Base-by-base conservation (phyloP, 116 monocot genomes). In the Phalaenopsis hybrid region DNA sequence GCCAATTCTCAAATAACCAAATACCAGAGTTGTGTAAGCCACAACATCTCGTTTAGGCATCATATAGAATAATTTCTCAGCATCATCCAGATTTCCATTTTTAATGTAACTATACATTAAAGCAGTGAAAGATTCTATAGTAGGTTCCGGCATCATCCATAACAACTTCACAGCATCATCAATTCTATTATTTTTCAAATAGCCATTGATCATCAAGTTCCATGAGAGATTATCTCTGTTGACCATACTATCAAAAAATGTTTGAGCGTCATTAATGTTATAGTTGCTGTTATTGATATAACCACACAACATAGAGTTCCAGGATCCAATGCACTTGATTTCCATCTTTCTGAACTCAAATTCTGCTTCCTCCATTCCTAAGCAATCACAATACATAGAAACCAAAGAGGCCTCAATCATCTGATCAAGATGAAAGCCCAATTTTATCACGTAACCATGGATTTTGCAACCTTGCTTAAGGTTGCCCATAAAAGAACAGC, bases 21-120 rank as follows among this genome's bases (percentile, higher is more conserved):
- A 86, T 63, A 94, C 52, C 82, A 94, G 7, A 65, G 91, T 82
- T 65, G 91, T 94, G 67, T 85, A 87, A 20, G 89, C 82, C 33
- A 86, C 80, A 9, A 76, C 87, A 86, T 94, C 94, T 58, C 44
- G 34, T 37, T 86, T 75, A 77, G 86, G 87, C 86, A 94, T 86
- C 61, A 10, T 78, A 77, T 82, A 48, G 55, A 91, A 91, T 34
- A 94, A 55, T 20, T 85, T 77, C 12, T 65, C 78, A 57, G 94
- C 94, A 69, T 90, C 86, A 16, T 65, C 50, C 23, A 87, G 37
- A 41, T 57, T 84, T 77, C 84, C 87, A 76, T 79, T 81, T 58
- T 86, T 31, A 51, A 90, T 81, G 34, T 90, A 87, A 69, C 86
- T 81, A 13, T 81, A 57, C 78, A 94, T 88, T 49, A 94, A 68